Percentiles rank a stretch among this genome's conserved stretches.
Conservation (phyloP, 495 filamentous ascomycete genomes). For the Aspergillus sclerotioniger region DNA sequence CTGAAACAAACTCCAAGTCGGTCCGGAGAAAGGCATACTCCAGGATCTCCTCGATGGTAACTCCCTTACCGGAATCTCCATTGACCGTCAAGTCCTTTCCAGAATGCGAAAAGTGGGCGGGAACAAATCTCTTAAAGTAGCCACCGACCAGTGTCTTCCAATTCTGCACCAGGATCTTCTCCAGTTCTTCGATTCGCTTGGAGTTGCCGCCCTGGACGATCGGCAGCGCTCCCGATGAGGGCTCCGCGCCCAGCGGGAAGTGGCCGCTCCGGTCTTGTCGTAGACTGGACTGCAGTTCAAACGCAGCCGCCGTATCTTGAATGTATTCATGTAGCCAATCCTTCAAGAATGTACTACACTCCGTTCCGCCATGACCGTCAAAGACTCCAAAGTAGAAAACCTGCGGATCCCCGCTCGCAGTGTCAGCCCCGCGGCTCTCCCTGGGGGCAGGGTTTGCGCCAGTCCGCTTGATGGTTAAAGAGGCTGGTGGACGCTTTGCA, state of each 20-base stretch:
- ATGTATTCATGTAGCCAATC: conserved; percentile 86
- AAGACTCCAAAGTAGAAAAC: conserved; percentile 97
- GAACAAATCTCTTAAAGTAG: conserved; percentile 88
- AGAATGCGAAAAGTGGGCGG: conserved; percentile 57
- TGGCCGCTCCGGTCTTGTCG: conserved; percentile 16
- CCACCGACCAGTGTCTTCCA: conserved; percentile 88
- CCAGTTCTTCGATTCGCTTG: conserved; percentile 48
- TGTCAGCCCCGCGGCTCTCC: conserved; percentile 59
- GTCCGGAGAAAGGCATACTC: conserved; percentile 89
- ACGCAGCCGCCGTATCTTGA: conserved; percentile 70
- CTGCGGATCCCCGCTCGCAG: conserved; percentile 81
- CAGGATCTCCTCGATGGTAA: conserved; percentile 54
- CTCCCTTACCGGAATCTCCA: conserved; percentile 15
- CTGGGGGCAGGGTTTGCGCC: conserved; percentile 26
- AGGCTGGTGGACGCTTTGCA: conserved; percentile 74
- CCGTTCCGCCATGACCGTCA: conserved; percentile 89
- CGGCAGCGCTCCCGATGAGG: conserved; percentile 26
- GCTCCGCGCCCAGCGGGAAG: conserved; percentile 11
- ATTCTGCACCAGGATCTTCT: conserved; percentile 64
- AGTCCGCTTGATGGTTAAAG: conserved; percentile 50
- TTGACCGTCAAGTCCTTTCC: conserved; percentile 15
- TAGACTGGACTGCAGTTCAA: conserved; percentile 73
- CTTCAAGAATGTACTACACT: conserved; percentile 84
- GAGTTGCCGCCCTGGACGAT: conserved; percentile 41
- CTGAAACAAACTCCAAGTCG: conserved; percentile 88